Conservation (phyloP, 2,329 filamentous ascomycete species). For the Tolypocladium endophyticum region DNA sequence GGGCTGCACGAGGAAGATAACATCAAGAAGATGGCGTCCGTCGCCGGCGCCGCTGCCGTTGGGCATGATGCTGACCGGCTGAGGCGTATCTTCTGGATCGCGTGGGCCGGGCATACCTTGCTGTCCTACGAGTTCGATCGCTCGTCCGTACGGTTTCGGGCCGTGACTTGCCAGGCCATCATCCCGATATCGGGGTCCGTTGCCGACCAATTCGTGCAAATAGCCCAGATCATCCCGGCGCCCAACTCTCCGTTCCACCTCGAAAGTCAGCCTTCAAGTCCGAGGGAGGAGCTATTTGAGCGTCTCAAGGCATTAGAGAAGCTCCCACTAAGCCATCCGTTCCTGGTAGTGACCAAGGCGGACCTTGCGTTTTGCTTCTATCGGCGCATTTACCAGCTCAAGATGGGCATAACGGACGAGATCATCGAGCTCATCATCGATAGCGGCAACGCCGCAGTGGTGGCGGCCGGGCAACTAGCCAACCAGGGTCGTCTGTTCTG, state of each 20-base stretch:
- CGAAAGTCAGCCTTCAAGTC: constrained; percentile 3
- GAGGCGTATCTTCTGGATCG: constrained; percentile 12
- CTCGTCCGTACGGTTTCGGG: constrained; percentile 8
- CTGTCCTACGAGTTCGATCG: constrained; percentile 12
- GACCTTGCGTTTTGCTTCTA: constrained; percentile 14
- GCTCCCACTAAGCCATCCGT: constrained; percentile 6
- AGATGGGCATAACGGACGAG: constrained; percentile 7
- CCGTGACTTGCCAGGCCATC: constrained; percentile 9
- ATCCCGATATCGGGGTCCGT: constrained; percentile 5
- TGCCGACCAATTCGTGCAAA: constrained; percentile 10
- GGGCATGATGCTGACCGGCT: constrained; percentile 9
- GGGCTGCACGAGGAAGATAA: constrained; percentile 12
- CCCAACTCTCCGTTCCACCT: constrained; percentile 10
- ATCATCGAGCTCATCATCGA: constrained; percentile 7
- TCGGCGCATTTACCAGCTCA: constrained; percentile 12
- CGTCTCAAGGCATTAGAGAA: constrained; percentile 7
- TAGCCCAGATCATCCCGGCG: constrained; percentile 9
- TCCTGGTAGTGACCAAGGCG: constrained; percentile 10
- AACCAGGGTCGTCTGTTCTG: constrained; percentile 9
- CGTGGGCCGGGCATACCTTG: constrained; percentile 10
- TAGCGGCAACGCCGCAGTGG: constrained; percentile 7
- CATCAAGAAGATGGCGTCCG: constrained; percentile 9
- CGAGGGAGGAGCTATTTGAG: constrained; percentile 8
- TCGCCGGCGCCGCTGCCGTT: constrained; percentile 4
- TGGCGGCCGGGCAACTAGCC: constrained; percentile 8